Evolutionary conservation across 148 eudicot species (phyloP), one percentile per base, ranked within the genome.

Genomic region (Selenicereus undatus): DNA sequence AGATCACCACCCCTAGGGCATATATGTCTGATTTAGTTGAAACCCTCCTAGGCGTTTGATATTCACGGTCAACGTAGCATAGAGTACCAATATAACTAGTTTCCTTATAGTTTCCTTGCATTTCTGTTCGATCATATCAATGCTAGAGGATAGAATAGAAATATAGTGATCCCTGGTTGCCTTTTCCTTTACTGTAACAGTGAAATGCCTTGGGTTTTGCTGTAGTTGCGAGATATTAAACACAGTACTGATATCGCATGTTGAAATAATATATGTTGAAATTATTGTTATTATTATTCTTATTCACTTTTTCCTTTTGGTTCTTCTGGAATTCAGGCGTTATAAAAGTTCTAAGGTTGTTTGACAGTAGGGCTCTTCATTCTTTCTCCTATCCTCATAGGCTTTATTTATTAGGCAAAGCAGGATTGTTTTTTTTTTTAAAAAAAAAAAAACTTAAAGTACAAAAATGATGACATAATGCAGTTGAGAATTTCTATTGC

Each of bases 31-130:
- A 92, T 79, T 87, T 88, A 71, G 96, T 87, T 71, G 94, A 93
- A 62, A 93, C 79, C 48, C 88, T 73, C 65, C 98, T 97, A 0
- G 91, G 90, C 78, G 97, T 92, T 80, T 95, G 98, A 73, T 95
- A 93, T 81, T 95, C 98, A 0, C 97, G 98, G 78, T 95, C 98
- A n/a, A 95, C 93, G 80, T 91, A 93, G 83, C 94, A 93, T 73
- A 92, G 87, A n/a, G 97, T 95, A 29, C 97, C 96, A 58, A 90
- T 97, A 13, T 90, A 92, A 32, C 89, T 88, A 1, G 97, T 89
- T 74, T 90, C 92, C 72, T 88, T 88, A 89, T 85, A 90, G 32
- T n/a, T n/a, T n/a, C n/a, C n/a, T n/a, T n/a, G n/a, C n/a, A n/a
- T n/a, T n/a, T n/a, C n/a, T n/a, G n/a, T n/a, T n/a, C n/a, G n/a